Evolutionary conservation across 176 grass and related monocot species (phyloP), one percentile per base, ranked within the genome.

Genomic region (Aegilops longissima): DNA sequence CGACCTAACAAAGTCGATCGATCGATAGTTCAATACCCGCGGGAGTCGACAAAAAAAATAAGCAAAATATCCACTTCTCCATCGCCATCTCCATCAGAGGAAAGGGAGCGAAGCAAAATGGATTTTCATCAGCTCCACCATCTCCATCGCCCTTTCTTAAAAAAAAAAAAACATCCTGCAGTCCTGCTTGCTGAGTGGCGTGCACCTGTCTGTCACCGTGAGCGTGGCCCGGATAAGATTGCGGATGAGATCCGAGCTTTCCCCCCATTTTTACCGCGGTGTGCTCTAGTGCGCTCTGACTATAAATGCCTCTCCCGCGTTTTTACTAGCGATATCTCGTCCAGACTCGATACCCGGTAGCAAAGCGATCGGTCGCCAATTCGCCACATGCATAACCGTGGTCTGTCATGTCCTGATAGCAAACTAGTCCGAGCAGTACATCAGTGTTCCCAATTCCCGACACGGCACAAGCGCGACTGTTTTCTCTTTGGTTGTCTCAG

Each of bases 181-280:
- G 8, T 69, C 13, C 66, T 70, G 74, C 64, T 84, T 40, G 75
- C 25, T 80, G 4, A 84, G 82, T 84, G 82, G 82, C 29, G n/a
- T 6, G 39, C 75, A 63, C 54, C 66, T 72, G 82, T 75, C 65
- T 72, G 82, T 76, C 77, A 45, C 25, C 45, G 73, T 75, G 68
- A 61, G 4, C 20, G 45, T 69, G 34, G 12, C 61, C 61, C 36
- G 44, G 61, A 85, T 75, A 78, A 80, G 75, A 74, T 89, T 56
- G 25, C 40, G 17, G 76, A 33, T 84, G 29, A 80, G 67, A 89
- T 66, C 87, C 16, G 6, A 40, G n/a, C 11, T 3, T n/a, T 51
- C 35, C 68, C 33, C n/a, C 27, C 54, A 45, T 66, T 70, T 25
- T 21, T 29, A 56, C 14, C 17, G 0, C 67, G 4, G 33, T 8